Percentiles rank a stretch among this genome's conserved stretches.
Evolutionary conservation across 441 rosid genomes (phyloP).

Genomic region (Eruca vesicaria): DNA sequence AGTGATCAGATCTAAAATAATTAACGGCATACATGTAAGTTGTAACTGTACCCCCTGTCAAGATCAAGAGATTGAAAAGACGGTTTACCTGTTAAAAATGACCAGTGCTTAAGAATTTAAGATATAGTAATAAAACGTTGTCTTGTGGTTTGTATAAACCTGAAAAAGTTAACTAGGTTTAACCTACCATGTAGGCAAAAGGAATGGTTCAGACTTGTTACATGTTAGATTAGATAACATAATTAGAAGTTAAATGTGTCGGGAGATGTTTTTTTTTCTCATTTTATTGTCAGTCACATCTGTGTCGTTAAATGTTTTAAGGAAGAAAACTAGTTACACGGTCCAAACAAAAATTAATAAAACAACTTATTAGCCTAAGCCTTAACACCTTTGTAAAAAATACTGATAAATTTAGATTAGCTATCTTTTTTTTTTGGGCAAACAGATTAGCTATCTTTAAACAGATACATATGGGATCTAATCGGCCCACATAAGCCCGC

Average conservation of each 20-base stretch:
- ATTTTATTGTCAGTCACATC: not conserved
- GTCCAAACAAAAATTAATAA: no score
- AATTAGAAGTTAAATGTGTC: no score
- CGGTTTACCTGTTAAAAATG: no score
- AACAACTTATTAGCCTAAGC: no score
- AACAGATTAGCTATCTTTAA: not conserved
- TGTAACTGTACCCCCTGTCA: not conserved
- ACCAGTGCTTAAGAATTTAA: no score
- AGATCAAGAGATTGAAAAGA: not conserved
- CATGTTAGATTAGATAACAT: no score
- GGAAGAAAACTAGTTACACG: no score
- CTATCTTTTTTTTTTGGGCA: no score
- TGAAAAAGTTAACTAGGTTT: slow-evolving; percentile 9
- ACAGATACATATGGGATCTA: not conserved
- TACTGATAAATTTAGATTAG: not conserved
- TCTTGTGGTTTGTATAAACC: not conserved
- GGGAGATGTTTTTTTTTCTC: not conserved
- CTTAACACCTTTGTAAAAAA: not conserved
- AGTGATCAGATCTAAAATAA: not conserved
- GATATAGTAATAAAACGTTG: no score
- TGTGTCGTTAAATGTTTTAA: not conserved
- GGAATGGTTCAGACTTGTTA: not conserved
- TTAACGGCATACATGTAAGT: not conserved
- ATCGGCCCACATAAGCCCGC: not conserved
- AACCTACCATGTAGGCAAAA: slow-evolving; percentile 18